Percentiles rank a stretch among this genome's conserved stretches.
Conservation (phyloP, 192 early-diverging fungal species). For the Phlyctochytrium arcticum region DNA sequence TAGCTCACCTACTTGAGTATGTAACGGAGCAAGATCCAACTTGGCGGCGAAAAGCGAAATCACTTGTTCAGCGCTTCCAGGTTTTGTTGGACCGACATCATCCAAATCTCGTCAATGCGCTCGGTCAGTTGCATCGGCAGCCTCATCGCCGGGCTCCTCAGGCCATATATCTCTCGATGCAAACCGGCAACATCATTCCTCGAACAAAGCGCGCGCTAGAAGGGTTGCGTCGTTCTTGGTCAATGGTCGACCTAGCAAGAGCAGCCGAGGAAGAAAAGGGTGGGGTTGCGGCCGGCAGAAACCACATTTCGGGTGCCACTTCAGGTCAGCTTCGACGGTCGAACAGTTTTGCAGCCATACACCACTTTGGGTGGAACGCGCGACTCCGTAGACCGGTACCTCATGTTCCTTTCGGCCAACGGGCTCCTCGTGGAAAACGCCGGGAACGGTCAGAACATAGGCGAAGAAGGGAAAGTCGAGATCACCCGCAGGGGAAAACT, state of each 20-base stretch:
- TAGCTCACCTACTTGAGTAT: conserved; percentile 22
- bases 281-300: too few relatives aligned
- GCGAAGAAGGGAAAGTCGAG: too few relatives aligned
- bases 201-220: neutral
- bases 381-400: neutral
- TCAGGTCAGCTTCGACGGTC: too few relatives aligned
- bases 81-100: conserved; percentile 6
- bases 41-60: conserved; percentile 30
- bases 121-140: conserved; percentile 21
- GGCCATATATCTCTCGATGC: conserved; percentile 17
- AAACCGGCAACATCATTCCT: conserved; percentile 9
- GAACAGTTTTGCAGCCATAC: conserved; percentile 27
- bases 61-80: conserved; percentile 18
- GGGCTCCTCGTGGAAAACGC: too few relatives aligned
- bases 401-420: neutral
- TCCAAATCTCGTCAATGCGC: conserved; percentile 16
- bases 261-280: neutral
- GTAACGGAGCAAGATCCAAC: conserved; percentile 26
- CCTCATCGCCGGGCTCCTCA: conserved; percentile 8
- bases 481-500: too few relatives aligned
- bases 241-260: conserved; percentile 16
- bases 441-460: too few relatives aligned
- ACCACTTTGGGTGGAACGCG: conserved; percentile 3
- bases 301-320: too few relatives aligned
- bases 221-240: conserved; percentile 31